Conservation (phyloP, 2,329 filamentous ascomycete species). For the Sporothrix globosa region DNA sequence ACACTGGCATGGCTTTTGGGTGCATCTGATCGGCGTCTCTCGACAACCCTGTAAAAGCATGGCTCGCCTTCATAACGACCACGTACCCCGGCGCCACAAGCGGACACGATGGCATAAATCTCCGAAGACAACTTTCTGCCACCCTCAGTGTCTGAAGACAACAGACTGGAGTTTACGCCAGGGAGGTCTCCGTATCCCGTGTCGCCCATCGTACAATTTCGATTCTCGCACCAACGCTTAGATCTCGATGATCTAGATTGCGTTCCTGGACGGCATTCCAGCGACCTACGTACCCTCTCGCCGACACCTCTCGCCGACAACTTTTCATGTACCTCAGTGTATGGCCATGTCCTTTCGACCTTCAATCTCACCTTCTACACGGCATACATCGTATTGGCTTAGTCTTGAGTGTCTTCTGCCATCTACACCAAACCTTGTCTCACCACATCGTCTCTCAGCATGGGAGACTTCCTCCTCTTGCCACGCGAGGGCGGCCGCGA, state of each 20-base stretch:
- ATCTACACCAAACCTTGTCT: neutral
- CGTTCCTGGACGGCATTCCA: slow-evolving; percentile 24
- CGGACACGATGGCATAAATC: neutral
- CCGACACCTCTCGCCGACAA: neutral
- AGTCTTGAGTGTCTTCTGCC: no score
- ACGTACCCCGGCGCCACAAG: neutral
- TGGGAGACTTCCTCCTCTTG: slow-evolving; percentile 32
- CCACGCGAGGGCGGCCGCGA: slow-evolving; percentile 27
- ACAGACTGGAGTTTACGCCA: no score
- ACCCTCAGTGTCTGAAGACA: no score
- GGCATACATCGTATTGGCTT: neutral
- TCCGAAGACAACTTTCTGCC: neutral
- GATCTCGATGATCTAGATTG: neutral
- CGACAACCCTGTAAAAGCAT: neutral
- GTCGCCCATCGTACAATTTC: neutral
- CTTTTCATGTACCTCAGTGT: slow-evolving; percentile 1
- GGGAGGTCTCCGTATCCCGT: no score
- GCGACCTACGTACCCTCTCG: neutral
- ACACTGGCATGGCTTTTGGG: neutral
- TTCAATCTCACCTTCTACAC: neutral
- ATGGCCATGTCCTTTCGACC: neutral
- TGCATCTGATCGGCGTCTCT: slow-evolving; percentile 16
- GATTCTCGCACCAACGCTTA: neutral
- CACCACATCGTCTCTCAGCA: neutral
- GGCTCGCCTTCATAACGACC: neutral